Percentiles rank a stretch among this genome's conserved stretches.
Conservation (phyloP, 2,329 filamentous ascomycete genomes). For the Penicillium concentricum region DNA sequence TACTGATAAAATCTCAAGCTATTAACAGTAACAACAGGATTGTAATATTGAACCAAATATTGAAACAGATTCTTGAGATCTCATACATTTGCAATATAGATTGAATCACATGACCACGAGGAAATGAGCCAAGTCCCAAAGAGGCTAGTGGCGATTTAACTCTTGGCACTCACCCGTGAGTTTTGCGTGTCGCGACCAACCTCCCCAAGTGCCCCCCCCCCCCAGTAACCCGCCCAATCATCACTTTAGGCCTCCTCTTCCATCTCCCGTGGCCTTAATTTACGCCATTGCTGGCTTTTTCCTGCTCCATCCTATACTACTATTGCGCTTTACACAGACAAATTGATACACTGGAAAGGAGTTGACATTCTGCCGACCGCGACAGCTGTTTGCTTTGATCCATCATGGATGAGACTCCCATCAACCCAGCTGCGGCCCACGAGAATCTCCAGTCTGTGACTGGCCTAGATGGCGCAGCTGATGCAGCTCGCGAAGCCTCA, state of each 20-base stretch:
- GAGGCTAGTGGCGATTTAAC: constrained; percentile 16
- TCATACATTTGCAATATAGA: neutral
- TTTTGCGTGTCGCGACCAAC: constrained; percentile 35
- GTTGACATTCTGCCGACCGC: constrained; percentile 32
- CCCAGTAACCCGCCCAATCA: constrained; percentile 25
- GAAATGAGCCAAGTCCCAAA: constrained; percentile 1
- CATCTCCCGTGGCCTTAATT: constrained; percentile 13
- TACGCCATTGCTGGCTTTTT: constrained; percentile 4
- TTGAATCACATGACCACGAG: neutral
- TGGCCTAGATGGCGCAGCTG: constrained; percentile 30
- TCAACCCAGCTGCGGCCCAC: constrained; percentile 25
- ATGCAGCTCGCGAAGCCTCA: constrained; percentile 30
- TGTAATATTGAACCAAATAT: neutral
- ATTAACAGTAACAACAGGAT: neutral
- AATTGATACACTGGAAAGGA: constrained; percentile 29
- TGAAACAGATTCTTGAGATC: neutral
- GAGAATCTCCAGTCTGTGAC: constrained; percentile 29
- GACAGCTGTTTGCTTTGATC: constrained; percentile 28
- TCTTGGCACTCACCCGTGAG: constrained; percentile 35
- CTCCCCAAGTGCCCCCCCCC: constrained; percentile 31
- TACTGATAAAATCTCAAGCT: neutral
- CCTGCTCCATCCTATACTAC: constrained; percentile 1
- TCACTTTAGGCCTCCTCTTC: constrained; percentile 14
- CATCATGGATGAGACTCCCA: constrained; percentile 40
- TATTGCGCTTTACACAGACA: constrained; percentile 14